A percentile compares a stretch with the other conserved stretches of the same genome.
These are phyloP conservation scores for Thraustochytrium striatum DNA, from an alignment of 352 stramenopile species.

Conservation along the genomic window DNA sequence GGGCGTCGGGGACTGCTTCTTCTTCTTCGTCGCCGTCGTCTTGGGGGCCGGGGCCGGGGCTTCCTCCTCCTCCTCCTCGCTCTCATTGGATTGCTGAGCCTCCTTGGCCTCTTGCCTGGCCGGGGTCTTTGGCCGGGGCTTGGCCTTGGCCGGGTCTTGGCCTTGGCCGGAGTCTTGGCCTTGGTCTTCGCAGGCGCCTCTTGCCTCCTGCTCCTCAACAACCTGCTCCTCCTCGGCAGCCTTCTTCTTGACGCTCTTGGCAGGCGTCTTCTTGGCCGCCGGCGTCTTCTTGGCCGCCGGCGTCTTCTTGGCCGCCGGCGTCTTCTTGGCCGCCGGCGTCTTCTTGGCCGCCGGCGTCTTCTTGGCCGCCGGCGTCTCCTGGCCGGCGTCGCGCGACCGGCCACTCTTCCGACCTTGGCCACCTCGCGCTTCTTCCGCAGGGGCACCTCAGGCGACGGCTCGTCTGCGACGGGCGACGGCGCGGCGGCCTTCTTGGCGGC, in stretches of 20 bases:
- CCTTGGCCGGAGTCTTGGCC: conserved; percentile 4
- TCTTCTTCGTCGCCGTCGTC: not conserved
- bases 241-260: not conserved
- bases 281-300: not conserved
- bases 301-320: not conserved
- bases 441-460: too few relatives aligned
- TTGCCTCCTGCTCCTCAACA: not conserved
- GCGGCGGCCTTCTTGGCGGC: too few relatives aligned
- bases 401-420: not conserved
- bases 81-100: not conserved
- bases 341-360: not conserved
- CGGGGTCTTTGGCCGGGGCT: not conserved
- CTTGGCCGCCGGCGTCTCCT: not conserved
- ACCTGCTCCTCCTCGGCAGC: not conserved
- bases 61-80: conserved; percentile 22
- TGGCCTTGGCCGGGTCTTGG: not conserved
- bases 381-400: not conserved
- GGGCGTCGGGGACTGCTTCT: too few relatives aligned
- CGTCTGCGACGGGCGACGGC: too few relatives aligned
- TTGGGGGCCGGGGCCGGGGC: not conserved
- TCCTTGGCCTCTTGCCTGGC: not conserved
- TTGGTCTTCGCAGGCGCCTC: not conserved
- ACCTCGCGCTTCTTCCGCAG: not conserved
- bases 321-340: not conserved
- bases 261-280: not conserved